A percentile compares a stretch with the other conserved stretches of the same genome.
phyloP scores from a whole-genome alignment of 192 early-diverging fungal species.

The Mortierella alpina region DNA sequence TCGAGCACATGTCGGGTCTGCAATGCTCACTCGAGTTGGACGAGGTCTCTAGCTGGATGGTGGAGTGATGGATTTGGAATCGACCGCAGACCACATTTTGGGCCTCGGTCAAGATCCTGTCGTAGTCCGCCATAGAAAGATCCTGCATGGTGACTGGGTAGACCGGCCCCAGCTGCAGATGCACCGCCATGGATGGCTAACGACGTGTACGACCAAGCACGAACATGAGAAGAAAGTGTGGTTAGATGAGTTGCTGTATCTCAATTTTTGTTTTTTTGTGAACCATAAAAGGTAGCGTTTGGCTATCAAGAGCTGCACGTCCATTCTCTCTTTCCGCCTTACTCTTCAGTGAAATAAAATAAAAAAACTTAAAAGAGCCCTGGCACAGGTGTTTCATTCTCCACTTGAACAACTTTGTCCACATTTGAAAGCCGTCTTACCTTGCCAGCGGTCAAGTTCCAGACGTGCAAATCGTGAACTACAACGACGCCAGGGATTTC shows the following conservation, averaged over 20 bases:
- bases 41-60: constrained; percentile 63
- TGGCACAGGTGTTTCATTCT: too few species aligned
- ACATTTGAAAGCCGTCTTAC: constrained; percentile 4
- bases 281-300: constrained; percentile 31
- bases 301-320: neutral
- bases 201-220: constrained; percentile 9
- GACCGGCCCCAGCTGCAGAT: constrained; percentile 25
- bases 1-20: constrained; percentile 58
- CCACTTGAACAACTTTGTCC: too few species aligned
- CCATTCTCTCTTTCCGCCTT: neutral
- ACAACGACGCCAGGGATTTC: constrained; percentile 58
- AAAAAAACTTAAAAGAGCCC: too few species aligned
- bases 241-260: neutral
- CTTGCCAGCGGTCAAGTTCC: constrained; percentile 68
- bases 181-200: constrained; percentile 42
- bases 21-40: constrained; percentile 60
- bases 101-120: constrained; percentile 60
- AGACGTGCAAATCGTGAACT: constrained; percentile 69
- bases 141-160: constrained; percentile 1
- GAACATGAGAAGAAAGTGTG: neutral
- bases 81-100: constrained; percentile 63
- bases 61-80: constrained; percentile 67
- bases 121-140: constrained; percentile 54
- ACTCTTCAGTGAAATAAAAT: too few species aligned
- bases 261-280: neutral